These are phyloP conservation scores for Ceratocystis harringtonii DNA, from an alignment of 2,329 filamentous ascomycete genomes.

Conservation along the genomic window DNA sequence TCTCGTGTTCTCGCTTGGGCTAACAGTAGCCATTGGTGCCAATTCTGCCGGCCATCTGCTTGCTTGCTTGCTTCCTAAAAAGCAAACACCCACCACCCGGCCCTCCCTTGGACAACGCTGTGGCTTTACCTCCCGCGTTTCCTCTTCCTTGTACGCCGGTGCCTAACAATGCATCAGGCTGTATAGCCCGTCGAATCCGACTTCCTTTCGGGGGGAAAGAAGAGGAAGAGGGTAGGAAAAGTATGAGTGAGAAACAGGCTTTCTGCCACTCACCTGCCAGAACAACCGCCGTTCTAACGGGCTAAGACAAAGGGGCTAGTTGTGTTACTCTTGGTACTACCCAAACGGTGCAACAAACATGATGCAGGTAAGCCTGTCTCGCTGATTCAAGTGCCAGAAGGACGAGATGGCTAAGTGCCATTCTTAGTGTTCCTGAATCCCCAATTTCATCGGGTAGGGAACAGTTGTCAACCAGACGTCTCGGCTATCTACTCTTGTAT, in stretches of 20 bases:
- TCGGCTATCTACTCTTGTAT: neutral
- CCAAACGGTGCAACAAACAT: neutral
- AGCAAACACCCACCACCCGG: neutral
- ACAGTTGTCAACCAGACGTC: neutral
- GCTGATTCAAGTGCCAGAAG: neutral
- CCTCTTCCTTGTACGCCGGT: neutral
- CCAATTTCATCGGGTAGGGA: neutral
- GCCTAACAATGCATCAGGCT: neutral
- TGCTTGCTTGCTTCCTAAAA: no score
- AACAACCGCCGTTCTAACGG: neutral
- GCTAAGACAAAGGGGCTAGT: neutral
- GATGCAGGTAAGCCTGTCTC: neutral
- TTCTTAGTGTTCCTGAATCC: neutral
- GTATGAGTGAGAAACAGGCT: neutral
- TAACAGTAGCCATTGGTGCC: neutral
- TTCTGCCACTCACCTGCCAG: neutral
- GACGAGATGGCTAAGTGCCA: neutral
- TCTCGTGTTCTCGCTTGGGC: neutral
- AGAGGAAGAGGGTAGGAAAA: neutral
- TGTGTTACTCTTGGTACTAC: neutral
- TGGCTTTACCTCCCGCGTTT: neutral
- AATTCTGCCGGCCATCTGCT: neutral
- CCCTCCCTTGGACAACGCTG: neutral
- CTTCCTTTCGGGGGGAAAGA: neutral
- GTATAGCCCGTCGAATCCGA: neutral